A percentile compares a stretch with the other conserved stretches of the same genome.
phyloP scores from a whole-genome alignment of 805 yeast species.

The Candida gorgasii region DNA sequence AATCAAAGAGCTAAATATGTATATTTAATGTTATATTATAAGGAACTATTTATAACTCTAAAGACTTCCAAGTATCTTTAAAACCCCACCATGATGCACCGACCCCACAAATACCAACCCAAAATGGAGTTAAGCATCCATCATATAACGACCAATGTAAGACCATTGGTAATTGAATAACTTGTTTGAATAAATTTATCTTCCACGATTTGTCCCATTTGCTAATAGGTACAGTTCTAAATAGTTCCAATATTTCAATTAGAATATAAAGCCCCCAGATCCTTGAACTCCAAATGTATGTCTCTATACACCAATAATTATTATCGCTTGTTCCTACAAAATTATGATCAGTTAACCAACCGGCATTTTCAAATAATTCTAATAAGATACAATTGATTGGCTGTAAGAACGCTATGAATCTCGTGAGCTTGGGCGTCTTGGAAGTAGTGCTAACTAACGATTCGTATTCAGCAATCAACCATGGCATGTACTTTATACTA shows the following conservation, averaged over 20 bases:
- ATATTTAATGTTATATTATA: conserved; percentile 6
- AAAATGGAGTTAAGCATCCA: conserved; percentile 46
- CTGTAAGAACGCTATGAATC: conserved; percentile 39
- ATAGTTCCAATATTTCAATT: conserved; percentile 40
- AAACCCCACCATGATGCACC: conserved; percentile 48
- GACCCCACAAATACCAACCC: conserved; percentile 49
- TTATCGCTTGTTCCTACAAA: conserved; percentile 45
- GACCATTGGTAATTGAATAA: conserved; percentile 43
- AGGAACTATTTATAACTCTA: conserved; percentile 26
- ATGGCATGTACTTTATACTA: conserved; percentile 43
- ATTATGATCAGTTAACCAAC: conserved; percentile 48
- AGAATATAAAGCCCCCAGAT: conserved; percentile 45
- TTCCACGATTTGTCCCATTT: conserved; percentile 39
- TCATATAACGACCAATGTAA: conserved; percentile 46
- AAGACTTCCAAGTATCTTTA: conserved; percentile 34
- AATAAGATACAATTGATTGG: conserved; percentile 41
- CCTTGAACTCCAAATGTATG: conserved; percentile 46
- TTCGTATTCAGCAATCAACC: conserved; percentile 42
- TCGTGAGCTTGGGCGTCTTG: conserved; percentile 27
- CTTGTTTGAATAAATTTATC: conserved; percentile 36
- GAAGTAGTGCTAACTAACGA: conserved; percentile 28
- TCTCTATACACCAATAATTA: conserved; percentile 41
- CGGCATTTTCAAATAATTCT: conserved; percentile 44
- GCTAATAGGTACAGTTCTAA: conserved; percentile 40
- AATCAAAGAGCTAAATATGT: no score